Evolutionary conservation across 257 asterid genomes (phyloP).

Genomic region (Datura wrightii): DNA sequence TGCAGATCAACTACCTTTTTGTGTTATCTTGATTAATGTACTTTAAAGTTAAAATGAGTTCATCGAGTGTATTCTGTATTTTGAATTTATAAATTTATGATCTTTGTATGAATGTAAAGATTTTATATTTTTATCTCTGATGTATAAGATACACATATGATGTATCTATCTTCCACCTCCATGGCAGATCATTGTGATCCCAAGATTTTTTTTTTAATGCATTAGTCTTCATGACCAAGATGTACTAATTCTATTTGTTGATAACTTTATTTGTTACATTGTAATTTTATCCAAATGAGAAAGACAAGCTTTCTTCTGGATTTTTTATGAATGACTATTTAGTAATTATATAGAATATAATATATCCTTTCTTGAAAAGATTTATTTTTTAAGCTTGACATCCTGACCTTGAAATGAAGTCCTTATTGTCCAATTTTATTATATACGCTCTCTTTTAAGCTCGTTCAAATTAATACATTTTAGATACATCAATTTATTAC

Average conservation of each 20-base stretch:
- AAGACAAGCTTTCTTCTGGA: not conserved
- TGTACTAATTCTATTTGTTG: not conserved
- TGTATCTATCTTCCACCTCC: no score
- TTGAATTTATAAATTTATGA: no score
- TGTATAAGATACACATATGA: no score
- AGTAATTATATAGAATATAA: not conserved
- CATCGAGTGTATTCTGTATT: not conserved
- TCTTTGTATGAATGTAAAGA: no score
- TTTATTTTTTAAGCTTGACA: not conserved
- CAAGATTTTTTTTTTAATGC: no score
- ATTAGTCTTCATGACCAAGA: not conserved
- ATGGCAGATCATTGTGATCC: not conserved
- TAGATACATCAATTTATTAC: no score
- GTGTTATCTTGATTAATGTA: conserved; percentile 5
- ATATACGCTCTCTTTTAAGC: not conserved
- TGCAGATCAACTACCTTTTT: conserved; percentile 13
- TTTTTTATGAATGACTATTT: not conserved
- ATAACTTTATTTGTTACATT: not conserved
- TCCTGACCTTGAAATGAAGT: not conserved
- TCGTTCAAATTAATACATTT: no score
- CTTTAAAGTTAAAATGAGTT: conserved; percentile 35
- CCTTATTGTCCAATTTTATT: no score
- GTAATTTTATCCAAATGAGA: not conserved
- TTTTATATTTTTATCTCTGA: no score
- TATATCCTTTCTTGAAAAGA: no score